Base-by-base conservation (phyloP, 495 filamentous ascomycete species). In the Aspergillus campestris region DNA sequence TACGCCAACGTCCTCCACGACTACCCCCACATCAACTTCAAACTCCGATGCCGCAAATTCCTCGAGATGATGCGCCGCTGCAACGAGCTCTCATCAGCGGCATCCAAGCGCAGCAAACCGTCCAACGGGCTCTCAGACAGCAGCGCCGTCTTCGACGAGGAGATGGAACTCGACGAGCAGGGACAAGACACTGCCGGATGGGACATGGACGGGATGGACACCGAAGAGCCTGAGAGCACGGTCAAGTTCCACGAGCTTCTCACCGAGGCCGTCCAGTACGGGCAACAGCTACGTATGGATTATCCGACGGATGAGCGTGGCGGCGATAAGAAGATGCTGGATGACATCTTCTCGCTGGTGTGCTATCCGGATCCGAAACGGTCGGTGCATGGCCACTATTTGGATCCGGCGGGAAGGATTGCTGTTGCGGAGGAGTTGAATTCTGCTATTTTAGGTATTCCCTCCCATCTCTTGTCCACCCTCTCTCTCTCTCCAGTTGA, bases 361-460 rank as follows among this genome's bases (percentile, higher is more conserved):
- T 88, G 90, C 3, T 97, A 96, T 53, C 64, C 76, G 11, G 84
- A 96, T 59, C 87, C 90, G 10, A 74, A 81, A 28, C 78, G 81
- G 54, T 80, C 78, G 29, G 78, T 82, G 24, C 73, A 94, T 46
- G 80, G 83, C n/a, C 83, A 83, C 59, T 67, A 95, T 53, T 65
- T 97, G 44, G 87, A 95, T 56, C 74, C 75, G 10, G 75, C 73
- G 9, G 87, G 86, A 3, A 71, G 92, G 43, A 80, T 84, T 30
- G 75, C 80, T 38, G 87, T 97, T 38, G 89, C 89, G 13, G 92
- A 99, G 67, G 90, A 94, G 66, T 66, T 99, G 50, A 97, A 97
- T 61, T 86, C 87, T 48, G 92, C 88, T 32, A 95, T 98, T 50
- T 64, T 98, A 42, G 84, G 91, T 96, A 75, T 55, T 77, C 70